Conservation (phyloP, 2,329 filamentous ascomycete species). For the Coniochaeta sp. region DNA sequence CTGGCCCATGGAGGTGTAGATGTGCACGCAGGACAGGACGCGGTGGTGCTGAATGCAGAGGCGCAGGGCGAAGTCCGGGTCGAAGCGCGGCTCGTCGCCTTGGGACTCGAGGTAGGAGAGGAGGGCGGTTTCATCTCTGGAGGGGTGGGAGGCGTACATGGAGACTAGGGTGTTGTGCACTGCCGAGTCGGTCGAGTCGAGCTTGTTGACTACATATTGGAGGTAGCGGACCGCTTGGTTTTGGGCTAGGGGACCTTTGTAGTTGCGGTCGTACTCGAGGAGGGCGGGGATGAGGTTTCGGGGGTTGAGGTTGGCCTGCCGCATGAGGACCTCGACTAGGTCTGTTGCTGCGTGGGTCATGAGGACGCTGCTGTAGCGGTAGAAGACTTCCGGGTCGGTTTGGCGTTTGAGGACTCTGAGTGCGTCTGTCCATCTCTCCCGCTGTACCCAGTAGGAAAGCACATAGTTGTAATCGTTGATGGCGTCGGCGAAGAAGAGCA, state of each 20-base stretch:
- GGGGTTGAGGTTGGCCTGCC: constrained; percentile 77
- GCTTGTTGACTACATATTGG: constrained; percentile 84
- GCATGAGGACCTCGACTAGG: constrained; percentile 91
- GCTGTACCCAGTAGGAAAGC: constrained; percentile 92
- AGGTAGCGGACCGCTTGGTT: constrained; percentile 95
- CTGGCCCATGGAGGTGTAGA: constrained; percentile 94
- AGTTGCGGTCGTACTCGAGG: constrained; percentile 83
- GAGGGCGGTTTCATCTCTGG: constrained; percentile 76
- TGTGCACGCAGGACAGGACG: constrained; percentile 91
- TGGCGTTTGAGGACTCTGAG: constrained; percentile 87
- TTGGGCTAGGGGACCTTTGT: constrained; percentile 57
- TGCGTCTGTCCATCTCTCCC: constrained; percentile 85
- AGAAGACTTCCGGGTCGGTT: constrained; percentile 87
- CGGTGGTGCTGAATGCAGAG: constrained; percentile 92
- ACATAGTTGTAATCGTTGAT: constrained; percentile 93
- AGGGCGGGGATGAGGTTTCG: constrained; percentile 88
- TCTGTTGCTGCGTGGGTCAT: constrained; percentile 84
- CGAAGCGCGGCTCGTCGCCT: constrained; percentile 78
- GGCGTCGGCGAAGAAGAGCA: constrained; percentile 83
- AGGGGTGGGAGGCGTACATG: constrained; percentile 83
- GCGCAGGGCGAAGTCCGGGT: constrained; percentile 91
- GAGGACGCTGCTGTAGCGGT: constrained; percentile 90
- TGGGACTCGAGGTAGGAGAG: constrained; percentile 87
- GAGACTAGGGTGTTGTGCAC: constrained; percentile 97
- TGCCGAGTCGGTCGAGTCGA: constrained; percentile 72